Evolutionary conservation across 2,329 filamentous ascomycete species (phyloP), one percentile per base, ranked within the genome.

Genomic region (Didymella pomorum): DNA sequence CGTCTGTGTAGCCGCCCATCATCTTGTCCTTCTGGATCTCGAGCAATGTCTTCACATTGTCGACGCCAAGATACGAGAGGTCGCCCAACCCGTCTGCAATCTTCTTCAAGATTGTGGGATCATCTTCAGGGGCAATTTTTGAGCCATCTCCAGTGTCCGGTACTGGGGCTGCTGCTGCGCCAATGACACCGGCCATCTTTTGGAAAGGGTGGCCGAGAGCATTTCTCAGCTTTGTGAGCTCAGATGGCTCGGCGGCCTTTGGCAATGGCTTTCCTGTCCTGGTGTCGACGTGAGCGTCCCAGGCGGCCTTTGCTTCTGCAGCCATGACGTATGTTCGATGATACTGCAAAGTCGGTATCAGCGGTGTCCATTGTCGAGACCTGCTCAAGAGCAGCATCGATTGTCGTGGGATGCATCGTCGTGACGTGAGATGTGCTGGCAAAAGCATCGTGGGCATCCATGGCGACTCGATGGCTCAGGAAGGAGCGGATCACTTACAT

Each of bases 1-100:
- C 88, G 66, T 90, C 80, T 16, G 86, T 74, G 8, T 81, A 81
- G 41, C 84, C 78, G 2, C 84, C 84, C n/a, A 81, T 80, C 55
- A 75, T 66, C 50, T 74, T 75, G 42, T 76, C 59, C 42, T 72
- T 69, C 33, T 73, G 68, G 1, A 78, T 70, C 2, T 78, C 65
- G 20, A 77, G 65, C 44, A 81, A 60, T 1, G 77, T 76, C 46
- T 77, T 69, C 14, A 78, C 55, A 49, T 79, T 74, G 10, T 70
- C 65, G 44, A 76, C 65, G 5, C 68, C 63, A 12, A 78, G 60
- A 48, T 75, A 64, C 12, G 66, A 69, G 35, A 79, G 60, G 48
- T 79, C 77, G 16, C 60, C 37, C 10, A 78, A 58, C 18, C 64
- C 67, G 14, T 67, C 68, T 42, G 73, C 67, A 9, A 80, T 71